Base-by-base conservation (phyloP, 2,329 filamentous ascomycete genomes). In the Diplodia scrobiculata region DNA sequence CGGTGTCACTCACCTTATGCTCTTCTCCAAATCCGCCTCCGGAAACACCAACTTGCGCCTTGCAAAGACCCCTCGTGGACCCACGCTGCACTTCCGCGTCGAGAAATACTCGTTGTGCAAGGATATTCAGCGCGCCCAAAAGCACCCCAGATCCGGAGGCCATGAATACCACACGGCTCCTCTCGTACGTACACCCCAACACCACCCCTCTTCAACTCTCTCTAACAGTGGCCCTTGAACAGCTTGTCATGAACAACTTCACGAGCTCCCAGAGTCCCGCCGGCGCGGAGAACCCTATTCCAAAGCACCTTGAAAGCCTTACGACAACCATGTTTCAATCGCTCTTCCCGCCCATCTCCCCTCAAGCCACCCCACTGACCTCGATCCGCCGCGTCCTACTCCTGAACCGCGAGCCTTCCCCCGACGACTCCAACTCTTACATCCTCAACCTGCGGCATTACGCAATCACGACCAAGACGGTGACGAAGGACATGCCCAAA, bases 221-320 rank as follows among this genome's bases (percentile, higher is more conserved):
- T 4, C 58, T 50, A 51, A 62, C 11, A 50, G 27, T 11, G 98
- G 41, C n/a, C 17, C 11, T 38, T n/a, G 5, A 29, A 29, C 19
- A 81, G 86, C 85, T 99, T 52, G 95, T 99, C 70, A 98, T 99
- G 95, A 99, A 99, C 81, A 97, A 97, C 78, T 97, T 99, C 78
- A 86, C 86, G 47, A 89, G 88, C 3, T 89, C 32, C 82, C 83
- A 66, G 19, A 60, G 76, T 25, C 60, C 63, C 17, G 9, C 17
- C 13, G 47, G 66, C 19, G 53, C 77, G 2, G 75, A 76, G 66
- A 85, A 87, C 25, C 87, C 89, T 68, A 88, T 96, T n/a, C 92
- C 94, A 5, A 96, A 92, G 75, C 93, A 97, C 72, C 90, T 99
- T 73, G 95, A 99, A 79, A 89, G 90, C 27, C 88, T 99, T 36